phyloP scores from a whole-genome alignment of 2,329 filamentous ascomycete species.

The Raffaelea deltoideospora region DNA sequence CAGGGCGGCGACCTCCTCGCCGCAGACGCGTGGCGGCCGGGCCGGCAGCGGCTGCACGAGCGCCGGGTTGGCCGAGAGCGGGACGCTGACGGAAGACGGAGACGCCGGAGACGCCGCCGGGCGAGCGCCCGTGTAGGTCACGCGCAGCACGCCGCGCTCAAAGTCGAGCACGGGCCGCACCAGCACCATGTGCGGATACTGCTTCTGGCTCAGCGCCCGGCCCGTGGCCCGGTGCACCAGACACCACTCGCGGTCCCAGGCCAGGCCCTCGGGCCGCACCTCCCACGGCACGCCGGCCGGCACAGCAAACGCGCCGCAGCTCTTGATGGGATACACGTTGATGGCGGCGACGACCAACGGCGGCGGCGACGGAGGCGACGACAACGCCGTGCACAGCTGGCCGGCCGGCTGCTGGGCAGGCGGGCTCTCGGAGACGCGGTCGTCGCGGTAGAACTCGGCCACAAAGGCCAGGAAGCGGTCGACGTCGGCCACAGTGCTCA shows the following conservation, averaged over 20 bases:
- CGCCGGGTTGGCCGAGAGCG: conserved; percentile 53
- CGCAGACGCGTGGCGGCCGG: conserved; percentile 59
- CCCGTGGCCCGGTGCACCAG: conserved; percentile 76
- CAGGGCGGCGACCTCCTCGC: conserved; percentile 57
- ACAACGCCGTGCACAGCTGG: too few species aligned
- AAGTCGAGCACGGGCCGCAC: conserved; percentile 65
- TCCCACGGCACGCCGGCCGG: conserved; percentile 54
- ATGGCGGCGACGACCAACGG: conserved; percentile 25
- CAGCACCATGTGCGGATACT: conserved; percentile 75
- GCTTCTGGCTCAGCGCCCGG: conserved; percentile 75
- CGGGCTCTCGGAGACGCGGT: not conserved
- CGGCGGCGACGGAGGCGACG: not conserved
- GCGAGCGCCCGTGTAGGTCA: conserved; percentile 39
- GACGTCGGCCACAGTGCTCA: conserved; percentile 69
- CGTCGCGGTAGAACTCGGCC: conserved; percentile 44
- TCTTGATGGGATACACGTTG: conserved; percentile 84
- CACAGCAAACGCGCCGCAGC: conserved; percentile 66
- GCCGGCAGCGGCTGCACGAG: conserved; percentile 25
- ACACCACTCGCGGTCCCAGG: conserved; percentile 96
- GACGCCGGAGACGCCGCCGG: too few species aligned
- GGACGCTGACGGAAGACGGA: conserved; percentile 27
- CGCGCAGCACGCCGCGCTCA: conserved; percentile 43
- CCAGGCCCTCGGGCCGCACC: conserved; percentile 65
- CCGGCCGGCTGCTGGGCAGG: too few species aligned
- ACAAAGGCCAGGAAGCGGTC: conserved; percentile 57